These are phyloP conservation scores for Pterulicium gracile DNA, from an alignment of 1,284 basidiomycete species.

Conservation along the genomic window DNA sequence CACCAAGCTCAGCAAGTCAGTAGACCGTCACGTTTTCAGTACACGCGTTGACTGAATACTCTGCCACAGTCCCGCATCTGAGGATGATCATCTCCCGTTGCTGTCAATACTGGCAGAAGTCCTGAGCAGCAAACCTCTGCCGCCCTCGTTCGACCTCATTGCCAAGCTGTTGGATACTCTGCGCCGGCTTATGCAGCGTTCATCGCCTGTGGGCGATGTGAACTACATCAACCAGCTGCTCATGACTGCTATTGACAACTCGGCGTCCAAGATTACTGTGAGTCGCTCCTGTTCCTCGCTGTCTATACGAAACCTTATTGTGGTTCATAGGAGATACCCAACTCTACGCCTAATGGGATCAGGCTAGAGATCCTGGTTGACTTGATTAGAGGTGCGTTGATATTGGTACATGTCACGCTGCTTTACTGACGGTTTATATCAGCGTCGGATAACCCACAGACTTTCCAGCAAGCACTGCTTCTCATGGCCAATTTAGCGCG, in stretches of 20 bases:
- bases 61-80: no score
- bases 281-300: conserved; percentile 11
- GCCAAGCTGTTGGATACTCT: conserved; percentile 69
- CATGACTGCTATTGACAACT: conserved; percentile 71
- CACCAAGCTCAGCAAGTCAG: conserved; percentile 47
- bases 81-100: conserved; percentile 31
- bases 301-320: neutral
- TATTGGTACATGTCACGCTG: conserved; percentile 3
- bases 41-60: no score
- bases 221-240: conserved; percentile 82
- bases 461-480: conserved; percentile 89
- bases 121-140: conserved; percentile 49
- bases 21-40: no score
- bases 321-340: conserved; percentile 30
- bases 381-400: conserved; percentile 62
- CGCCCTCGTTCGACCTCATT: conserved; percentile 64
- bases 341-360: conserved; percentile 39
- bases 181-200: conserved; percentile 49
- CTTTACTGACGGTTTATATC: conserved; percentile 7
- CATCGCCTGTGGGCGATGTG: conserved; percentile 40
- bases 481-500: conserved; percentile 80
- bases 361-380: conserved; percentile 79
- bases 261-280: conserved; percentile 53
- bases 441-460: conserved; percentile 90
- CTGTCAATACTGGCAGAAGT: conserved; percentile 65